phyloP scores from a whole-genome alignment of 176 grass and related monocot species.

The Cymbopogon citratus region DNA sequence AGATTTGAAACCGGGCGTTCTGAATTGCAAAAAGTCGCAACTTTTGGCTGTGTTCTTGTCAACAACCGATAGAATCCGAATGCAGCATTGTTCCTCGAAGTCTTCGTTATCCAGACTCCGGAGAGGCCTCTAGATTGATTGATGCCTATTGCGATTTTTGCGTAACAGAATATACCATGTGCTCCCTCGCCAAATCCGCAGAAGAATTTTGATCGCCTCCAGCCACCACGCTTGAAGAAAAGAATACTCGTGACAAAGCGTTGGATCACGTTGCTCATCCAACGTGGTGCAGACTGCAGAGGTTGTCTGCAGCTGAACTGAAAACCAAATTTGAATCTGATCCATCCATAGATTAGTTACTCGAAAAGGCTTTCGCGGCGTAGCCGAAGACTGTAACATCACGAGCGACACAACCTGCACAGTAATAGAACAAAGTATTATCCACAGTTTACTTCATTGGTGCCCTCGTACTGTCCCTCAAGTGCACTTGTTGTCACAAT shows the following conservation, averaged over 20 bases:
- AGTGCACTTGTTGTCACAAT: no score
- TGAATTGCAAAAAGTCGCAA: neutral
- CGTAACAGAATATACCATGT: neutral
- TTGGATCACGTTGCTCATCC: neutral
- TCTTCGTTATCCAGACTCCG: neutral
- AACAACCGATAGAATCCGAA: neutral
- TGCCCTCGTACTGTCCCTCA: no score
- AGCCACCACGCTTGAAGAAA: neutral
- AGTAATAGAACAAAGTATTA: no score
- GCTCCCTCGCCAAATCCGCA: neutral
- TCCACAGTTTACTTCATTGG: no score
- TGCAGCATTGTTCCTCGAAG: neutral
- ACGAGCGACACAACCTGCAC: no score
- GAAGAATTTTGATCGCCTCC: neutral
- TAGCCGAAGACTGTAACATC: no score
- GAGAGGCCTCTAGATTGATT: constrained; percentile 5
- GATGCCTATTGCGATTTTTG: neutral
- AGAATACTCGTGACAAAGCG: neutral
- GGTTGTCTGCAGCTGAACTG: no score
- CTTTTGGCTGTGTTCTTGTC: neutral
- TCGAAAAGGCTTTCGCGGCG: no score
- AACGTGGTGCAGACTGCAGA: neutral
- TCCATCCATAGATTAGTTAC: no score
- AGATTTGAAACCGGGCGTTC: neutral
- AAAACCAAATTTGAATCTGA: no score